Conservation (phyloP, 2,329 filamentous ascomycete genomes). For the Laburnicola sp. region DNA sequence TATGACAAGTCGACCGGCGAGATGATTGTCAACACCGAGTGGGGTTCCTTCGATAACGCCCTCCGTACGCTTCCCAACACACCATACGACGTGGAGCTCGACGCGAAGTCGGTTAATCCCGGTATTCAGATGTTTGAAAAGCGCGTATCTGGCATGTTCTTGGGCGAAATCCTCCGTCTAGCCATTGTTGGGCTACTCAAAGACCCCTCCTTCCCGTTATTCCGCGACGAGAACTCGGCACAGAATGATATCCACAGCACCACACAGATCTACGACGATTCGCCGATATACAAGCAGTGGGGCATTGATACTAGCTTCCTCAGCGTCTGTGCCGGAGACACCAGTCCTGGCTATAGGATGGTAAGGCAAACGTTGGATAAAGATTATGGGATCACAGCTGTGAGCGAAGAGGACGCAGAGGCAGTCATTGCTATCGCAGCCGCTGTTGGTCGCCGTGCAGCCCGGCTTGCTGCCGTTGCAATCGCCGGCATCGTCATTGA, state of each 20-base stretch:
- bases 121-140: slow-evolving; percentile 99
- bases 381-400: slow-evolving; percentile 73
- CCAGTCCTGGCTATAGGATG: slow-evolving; percentile 68
- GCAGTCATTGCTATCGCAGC: slow-evolving; percentile 82
- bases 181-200: slow-evolving; percentile 73
- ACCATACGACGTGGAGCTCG: slow-evolving; percentile 76
- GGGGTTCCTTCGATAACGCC: slow-evolving; percentile 96
- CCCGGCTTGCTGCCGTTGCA: slow-evolving; percentile 82
- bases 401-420: slow-evolving; percentile 80
- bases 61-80: slow-evolving; percentile 86
- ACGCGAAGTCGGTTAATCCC: slow-evolving; percentile 81
- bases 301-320: slow-evolving; percentile 89
- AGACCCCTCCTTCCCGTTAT: slow-evolving; percentile 68
- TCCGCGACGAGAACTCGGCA: slow-evolving; percentile 73
- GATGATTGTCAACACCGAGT: slow-evolving; percentile 98
- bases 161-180: slow-evolving; percentile 88
- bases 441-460: slow-evolving; percentile 85
- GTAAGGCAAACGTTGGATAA: slow-evolving; percentile 79
- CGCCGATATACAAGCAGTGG: slow-evolving; percentile 74
- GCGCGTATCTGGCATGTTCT: slow-evolving; percentile 95
- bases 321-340: slow-evolving; percentile 82
- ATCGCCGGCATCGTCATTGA: slow-evolving; percentile 83
- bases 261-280: slow-evolving; percentile 62
- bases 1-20: slow-evolving; percentile 81
- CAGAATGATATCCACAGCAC: slow-evolving; percentile 69